These are phyloP conservation scores for Daldinia loculata DNA, from an alignment of 495 filamentous ascomycete genomes.

Conservation along the genomic window DNA sequence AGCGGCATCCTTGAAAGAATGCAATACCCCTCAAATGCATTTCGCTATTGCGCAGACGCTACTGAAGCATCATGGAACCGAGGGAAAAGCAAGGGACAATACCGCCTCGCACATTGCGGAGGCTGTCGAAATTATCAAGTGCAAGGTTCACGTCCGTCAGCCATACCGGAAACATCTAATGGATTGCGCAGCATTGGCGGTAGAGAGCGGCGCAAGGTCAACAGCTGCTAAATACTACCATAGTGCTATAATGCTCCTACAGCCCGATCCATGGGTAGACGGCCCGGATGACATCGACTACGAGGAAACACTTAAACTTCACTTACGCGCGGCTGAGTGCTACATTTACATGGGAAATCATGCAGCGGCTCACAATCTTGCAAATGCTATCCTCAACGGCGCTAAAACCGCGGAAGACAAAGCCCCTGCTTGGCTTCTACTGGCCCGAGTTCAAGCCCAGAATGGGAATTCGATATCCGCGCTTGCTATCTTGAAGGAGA, in stretches of 20 bases:
- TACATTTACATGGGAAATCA: constrained; percentile 77
- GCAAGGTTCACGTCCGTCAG: constrained; percentile 63
- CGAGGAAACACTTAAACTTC: constrained; percentile 80
- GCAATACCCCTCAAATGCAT: constrained; percentile 80
- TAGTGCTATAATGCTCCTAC: constrained; percentile 77
- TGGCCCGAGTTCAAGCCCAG: constrained; percentile 78
- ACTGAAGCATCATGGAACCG: constrained; percentile 70
- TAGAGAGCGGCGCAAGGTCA: constrained; percentile 79
- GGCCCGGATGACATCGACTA: constrained; percentile 76
- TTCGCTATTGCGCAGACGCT: constrained; percentile 83
- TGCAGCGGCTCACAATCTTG: constrained; percentile 67
- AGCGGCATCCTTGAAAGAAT: constrained; percentile 72
- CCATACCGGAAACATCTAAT: constrained; percentile 77
- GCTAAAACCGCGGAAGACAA: constrained; percentile 76
- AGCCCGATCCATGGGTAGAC: constrained; percentile 80
- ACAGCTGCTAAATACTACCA: constrained; percentile 82
- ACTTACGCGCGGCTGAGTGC: constrained; percentile 81
- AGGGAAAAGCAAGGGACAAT: constrained; percentile 67
- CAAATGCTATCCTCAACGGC: constrained; percentile 69
- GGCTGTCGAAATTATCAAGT: constrained; percentile 74
- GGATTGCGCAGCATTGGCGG: constrained; percentile 76
- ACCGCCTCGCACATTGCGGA: constrained; percentile 80
- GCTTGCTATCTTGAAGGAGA: constrained; percentile 72
- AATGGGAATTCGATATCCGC: constrained; percentile 72
- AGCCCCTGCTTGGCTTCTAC: constrained; percentile 78